phyloP scores from a whole-genome alignment of 108 stramenopile genomes.

The Schizochytrium sp. region DNA sequence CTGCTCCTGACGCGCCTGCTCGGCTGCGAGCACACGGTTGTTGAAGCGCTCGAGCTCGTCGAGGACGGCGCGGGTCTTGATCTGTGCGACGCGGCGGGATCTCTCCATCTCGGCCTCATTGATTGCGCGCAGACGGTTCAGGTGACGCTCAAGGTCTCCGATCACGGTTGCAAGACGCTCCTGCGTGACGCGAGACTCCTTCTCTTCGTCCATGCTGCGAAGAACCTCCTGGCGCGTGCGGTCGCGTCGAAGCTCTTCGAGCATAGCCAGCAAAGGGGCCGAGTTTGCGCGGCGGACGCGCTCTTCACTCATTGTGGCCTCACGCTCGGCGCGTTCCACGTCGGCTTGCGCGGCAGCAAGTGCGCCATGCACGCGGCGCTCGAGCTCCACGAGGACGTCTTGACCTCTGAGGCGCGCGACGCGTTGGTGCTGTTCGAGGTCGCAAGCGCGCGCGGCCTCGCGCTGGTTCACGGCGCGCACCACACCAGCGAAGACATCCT shows the following conservation, averaged over 20 bases:
- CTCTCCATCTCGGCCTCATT: not conserved
- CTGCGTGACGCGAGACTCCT: not conserved
- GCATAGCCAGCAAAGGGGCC: not conserved
- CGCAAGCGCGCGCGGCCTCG: not conserved
- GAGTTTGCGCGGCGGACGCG: not conserved
- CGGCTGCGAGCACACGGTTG: not conserved
- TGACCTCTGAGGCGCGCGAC: not conserved
- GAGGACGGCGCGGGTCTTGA: not conserved
- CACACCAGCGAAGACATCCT: not conserved
- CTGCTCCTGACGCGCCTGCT: not conserved
- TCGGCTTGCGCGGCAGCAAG: not conserved
- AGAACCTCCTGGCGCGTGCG: not conserved
- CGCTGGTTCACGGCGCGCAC: not conserved
- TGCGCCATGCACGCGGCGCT: not conserved
- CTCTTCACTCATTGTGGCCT: not conserved
- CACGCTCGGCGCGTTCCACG: not conserved
- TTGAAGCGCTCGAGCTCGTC: not conserved
- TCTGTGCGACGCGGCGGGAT: not conserved
- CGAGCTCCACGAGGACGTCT: not conserved
- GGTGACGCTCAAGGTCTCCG: not conserved
- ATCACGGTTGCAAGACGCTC: not conserved
- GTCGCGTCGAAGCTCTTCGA: not conserved
- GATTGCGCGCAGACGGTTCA: not conserved
- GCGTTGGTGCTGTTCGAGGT: not conserved
- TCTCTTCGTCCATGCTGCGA: not conserved